These are phyloP conservation scores for Xylariaceae sp. DNA, from an alignment of 2,329 filamentous ascomycete genomes.

Conservation along the genomic window DNA sequence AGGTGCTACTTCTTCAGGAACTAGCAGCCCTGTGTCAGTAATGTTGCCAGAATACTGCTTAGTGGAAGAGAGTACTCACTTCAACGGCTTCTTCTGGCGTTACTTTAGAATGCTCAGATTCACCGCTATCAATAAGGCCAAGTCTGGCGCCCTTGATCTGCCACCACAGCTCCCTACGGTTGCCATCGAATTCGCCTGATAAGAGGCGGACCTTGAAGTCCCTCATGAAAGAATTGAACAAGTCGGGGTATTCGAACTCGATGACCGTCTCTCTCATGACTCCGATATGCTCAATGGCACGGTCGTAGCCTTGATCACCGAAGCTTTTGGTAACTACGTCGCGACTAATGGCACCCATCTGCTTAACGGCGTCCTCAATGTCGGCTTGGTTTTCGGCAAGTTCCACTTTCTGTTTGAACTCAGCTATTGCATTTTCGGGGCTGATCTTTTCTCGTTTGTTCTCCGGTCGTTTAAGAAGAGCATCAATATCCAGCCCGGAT, in stretches of 20 bases:
- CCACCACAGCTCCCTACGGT: slow-evolving; percentile 80
- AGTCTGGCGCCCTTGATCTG: slow-evolving; percentile 61
- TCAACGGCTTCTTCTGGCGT: slow-evolving; percentile 66
- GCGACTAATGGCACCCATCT: slow-evolving; percentile 70
- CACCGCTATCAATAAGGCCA: slow-evolving; percentile 65
- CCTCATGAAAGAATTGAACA: slow-evolving; percentile 72
- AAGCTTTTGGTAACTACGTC: slow-evolving; percentile 67
- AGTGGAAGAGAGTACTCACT: slow-evolving; percentile 36
- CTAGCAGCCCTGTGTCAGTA: slow-evolving; percentile 21
- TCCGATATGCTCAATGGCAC: slow-evolving; percentile 69
- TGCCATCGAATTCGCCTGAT: slow-evolving; percentile 66
- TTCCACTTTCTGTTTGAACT: slow-evolving; percentile 77
- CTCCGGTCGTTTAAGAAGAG: slow-evolving; percentile 53
- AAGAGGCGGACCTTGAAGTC: slow-evolving; percentile 70
- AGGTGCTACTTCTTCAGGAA: slow-evolving; percentile 25
- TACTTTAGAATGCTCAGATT: slow-evolving; percentile 62
- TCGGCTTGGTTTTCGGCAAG: slow-evolving; percentile 55
- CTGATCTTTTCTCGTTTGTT: slow-evolving; percentile 41
- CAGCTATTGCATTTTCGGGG: slow-evolving; percentile 74
- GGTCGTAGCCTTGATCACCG: slow-evolving; percentile 69
- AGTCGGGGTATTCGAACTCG: slow-evolving; percentile 66
- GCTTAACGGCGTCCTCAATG: slow-evolving; percentile 64
- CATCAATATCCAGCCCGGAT: slow-evolving; percentile 83
- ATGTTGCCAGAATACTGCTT: not conserved
- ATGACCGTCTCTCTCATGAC: slow-evolving; percentile 75